Conservation (phyloP, 1,139 yeast genomes). For the Hemisphaericaspora subhashii region DNA sequence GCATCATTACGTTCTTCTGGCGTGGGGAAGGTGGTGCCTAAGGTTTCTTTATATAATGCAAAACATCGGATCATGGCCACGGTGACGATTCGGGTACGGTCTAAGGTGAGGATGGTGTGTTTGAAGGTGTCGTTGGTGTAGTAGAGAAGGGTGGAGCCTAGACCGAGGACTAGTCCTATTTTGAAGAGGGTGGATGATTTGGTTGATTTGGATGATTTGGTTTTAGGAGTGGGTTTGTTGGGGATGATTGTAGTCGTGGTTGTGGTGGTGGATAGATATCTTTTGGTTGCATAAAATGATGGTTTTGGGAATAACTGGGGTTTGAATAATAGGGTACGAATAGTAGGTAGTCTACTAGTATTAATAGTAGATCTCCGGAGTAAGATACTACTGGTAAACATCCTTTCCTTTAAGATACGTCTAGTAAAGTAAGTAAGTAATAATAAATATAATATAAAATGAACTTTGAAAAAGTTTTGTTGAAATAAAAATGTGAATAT, state of each 20-base stretch:
- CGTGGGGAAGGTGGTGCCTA: conserved; percentile 46
- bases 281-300: neutral
- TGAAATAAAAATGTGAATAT: no score
- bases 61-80: conserved; percentile 66
- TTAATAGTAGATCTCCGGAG: neutral
- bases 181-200: conserved; percentile 20
- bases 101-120: conserved; percentile 41
- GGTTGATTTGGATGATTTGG: neutral
- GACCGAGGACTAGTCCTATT: conserved; percentile 31
- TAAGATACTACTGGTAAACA: neutral
- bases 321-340: neutral
- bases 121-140: conserved; percentile 34
- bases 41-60: conserved; percentile 57
- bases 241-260: conserved; percentile 8
- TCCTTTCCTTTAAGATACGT: neutral
- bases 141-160: conserved; percentile 30
- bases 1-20: conserved; percentile 55
- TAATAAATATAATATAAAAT: no score
- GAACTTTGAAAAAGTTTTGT: no score
- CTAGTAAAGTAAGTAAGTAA: neutral
- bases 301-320: no score
- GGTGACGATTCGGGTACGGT: conserved; percentile 63
- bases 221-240: neutral
- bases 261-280: neutral
- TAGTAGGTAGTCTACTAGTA: neutral